Evolutionary conservation across 2,329 filamentous ascomycete genomes (phyloP).

Genomic region (Ophiostoma angusticollis): DNA sequence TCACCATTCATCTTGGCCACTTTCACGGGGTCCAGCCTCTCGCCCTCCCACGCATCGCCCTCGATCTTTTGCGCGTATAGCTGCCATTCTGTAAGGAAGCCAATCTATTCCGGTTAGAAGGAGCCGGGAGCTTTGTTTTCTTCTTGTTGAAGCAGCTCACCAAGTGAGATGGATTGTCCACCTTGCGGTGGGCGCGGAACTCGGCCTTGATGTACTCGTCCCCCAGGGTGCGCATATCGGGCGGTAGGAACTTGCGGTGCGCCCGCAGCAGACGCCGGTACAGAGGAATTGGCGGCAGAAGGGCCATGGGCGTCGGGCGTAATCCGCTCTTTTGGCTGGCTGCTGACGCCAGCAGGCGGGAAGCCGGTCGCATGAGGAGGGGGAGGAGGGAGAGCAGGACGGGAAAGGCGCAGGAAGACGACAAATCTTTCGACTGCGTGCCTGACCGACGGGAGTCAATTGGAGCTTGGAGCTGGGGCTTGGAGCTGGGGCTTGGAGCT

Average conservation of each 20-base stretch:
- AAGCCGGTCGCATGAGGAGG: not conserved
- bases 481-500: too few species aligned
- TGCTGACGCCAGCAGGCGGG: constrained; percentile 8
- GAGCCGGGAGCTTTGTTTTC: too few species aligned
- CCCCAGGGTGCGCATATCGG: constrained; percentile 67
- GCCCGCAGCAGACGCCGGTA: constrained; percentile 79
- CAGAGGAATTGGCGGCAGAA: constrained; percentile 77
- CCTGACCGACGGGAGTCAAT: too few species aligned
- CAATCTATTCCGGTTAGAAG: constrained; percentile 48
- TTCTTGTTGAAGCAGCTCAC: constrained; percentile 35
- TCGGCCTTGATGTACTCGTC: constrained; percentile 91
- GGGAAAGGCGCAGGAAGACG: too few species aligned
- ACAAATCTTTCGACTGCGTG: too few species aligned
- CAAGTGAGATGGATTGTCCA: constrained; percentile 87
- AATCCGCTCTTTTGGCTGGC: constrained; percentile 16
- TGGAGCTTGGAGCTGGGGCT: too few species aligned
- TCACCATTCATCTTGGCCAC: constrained; percentile 88
- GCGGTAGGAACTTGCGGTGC: constrained; percentile 65
- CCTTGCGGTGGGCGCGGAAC: constrained; percentile 68
- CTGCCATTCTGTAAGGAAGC: constrained; percentile 95
- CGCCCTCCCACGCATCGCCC: constrained; percentile 72
- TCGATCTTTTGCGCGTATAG: constrained; percentile 86
- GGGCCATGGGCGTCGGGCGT: constrained; percentile 39
- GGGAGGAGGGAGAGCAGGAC: not conserved
- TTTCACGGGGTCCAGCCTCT: constrained; percentile 71